phyloP scores from a whole-genome alignment of 106 monocot genomes.

The Xerophyta viscosa region DNA sequence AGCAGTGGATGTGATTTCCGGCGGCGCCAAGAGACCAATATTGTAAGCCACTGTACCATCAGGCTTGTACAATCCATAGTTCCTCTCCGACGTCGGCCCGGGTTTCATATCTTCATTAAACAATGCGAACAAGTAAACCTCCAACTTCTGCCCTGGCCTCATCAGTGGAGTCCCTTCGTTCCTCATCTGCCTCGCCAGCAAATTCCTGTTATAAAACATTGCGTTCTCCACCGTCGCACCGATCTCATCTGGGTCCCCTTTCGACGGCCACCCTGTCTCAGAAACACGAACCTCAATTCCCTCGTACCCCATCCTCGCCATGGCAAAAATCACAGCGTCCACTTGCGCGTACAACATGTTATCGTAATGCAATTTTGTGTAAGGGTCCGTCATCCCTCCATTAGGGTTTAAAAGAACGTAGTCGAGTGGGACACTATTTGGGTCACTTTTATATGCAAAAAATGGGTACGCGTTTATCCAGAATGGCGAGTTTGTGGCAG shows the following conservation, averaged over 20 bases:
- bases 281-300: conserved; percentile 72
- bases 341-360: conserved; percentile 98
- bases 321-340: conserved; percentile 70
- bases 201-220: conserved; percentile 57
- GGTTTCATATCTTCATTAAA: conserved; percentile 96
- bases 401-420: conserved; percentile 61
- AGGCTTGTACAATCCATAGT: conserved; percentile 81
- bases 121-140: conserved; percentile 87
- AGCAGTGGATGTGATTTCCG: conserved; percentile 24
- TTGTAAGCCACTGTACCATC: conserved; percentile 77
- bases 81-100: conserved; percentile 90
- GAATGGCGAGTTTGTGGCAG: conserved; percentile 58
- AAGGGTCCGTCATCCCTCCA: conserved; percentile 51
- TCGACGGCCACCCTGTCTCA: conserved; percentile 98
- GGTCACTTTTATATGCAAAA: conserved; percentile 82
- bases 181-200: conserved; percentile 55
- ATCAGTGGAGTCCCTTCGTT: conserved; percentile 82
- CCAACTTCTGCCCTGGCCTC: conserved; percentile 52
- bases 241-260: conserved; percentile 66
- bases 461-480: conserved; percentile 99
- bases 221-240: conserved; percentile 85
- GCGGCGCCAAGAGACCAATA: conserved; percentile 45
- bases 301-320: conserved; percentile 46
- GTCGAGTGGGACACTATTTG: conserved; percentile 31
- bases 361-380: conserved; percentile 70